These are phyloP conservation scores for Oryza nivara DNA, from an alignment of 176 grass and related monocot genomes.

Conservation along the genomic window DNA sequence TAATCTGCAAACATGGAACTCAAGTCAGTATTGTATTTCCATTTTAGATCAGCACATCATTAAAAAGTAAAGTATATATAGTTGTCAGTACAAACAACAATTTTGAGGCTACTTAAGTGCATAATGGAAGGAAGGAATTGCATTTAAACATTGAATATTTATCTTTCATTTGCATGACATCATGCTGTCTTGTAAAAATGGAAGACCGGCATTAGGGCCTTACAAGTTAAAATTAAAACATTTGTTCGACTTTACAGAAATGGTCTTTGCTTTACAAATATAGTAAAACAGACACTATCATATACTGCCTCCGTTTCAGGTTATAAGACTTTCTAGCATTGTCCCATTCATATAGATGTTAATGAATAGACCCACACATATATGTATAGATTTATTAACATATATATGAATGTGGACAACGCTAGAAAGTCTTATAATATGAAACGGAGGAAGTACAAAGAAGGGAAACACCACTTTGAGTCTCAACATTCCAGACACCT, in stretches of 20 bases:
- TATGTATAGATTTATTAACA: no score
- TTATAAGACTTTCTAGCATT: no score
- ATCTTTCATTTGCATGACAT: constrained; percentile 26
- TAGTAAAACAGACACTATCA: not conserved
- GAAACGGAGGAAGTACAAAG: not conserved
- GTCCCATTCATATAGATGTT: no score
- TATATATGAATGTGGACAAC: no score
- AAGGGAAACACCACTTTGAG: not conserved
- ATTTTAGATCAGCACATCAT: not conserved
- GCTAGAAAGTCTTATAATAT: no score
- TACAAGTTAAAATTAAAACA: not conserved
- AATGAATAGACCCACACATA: no score
- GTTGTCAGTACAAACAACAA: not conserved
- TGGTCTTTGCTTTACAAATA: constrained; percentile 8
- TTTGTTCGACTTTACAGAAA: constrained; percentile 11
- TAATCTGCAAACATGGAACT: constrained; percentile 13
- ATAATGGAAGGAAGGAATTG: not conserved
- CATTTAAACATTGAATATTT: not conserved
- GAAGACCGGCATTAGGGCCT: not conserved
- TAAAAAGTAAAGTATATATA: not conserved
- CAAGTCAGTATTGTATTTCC: constrained; percentile 5
- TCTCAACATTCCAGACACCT: constrained; percentile 48
- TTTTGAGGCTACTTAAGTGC: not conserved
- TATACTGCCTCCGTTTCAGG: not conserved
- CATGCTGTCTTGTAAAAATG: not conserved